Evolutionary conservation across 2,329 filamentous ascomycete species (phyloP), one percentile per base, ranked within the genome.

Genomic region (Microdochium trichocladiopsis): DNA sequence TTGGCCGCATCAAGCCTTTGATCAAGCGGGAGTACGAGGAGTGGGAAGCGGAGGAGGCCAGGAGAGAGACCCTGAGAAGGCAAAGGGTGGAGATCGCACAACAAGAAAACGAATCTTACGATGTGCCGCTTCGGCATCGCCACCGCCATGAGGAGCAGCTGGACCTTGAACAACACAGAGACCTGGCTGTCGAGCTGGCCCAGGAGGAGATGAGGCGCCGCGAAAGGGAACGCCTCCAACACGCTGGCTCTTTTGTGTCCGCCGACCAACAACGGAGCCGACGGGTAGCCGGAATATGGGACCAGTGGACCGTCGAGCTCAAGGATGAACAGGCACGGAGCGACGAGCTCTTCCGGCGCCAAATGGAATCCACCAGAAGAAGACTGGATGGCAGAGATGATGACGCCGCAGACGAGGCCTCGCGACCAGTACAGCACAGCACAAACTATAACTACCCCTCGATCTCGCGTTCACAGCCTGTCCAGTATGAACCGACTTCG

Each of bases 1-100:
- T 99, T 25, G 92, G 96, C 67, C 71, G 77, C 9, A 76, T 96
- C 52, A 94, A 91, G 62, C 90, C 90, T 1, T 79, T 85, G 18
- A 87, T 99, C 51, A 83, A 87, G 47, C 78, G 77, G 56, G 79
- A 86, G 14, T 84, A 89, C 63, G 77, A 85, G n/a, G 77, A 79
- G 51, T 93, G 88, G 79, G 66, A 77, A 53, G 77, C 80, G 52
- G 72, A 78, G 72, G 71, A 76, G 47, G 69, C 73, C 9, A 68
- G 66, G 23, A 71, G 66, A 58, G 63, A 67, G 53, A 58, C 12
- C 16, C 24, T 48, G 23, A 14, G 23, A 9, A 25, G 2, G 47
- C 47, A 63, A 33, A 28, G 9, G 21, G 23, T 4, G 18, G 41
- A 23, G 6, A 9, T 23, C 9, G 36, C 36, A 41, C 41, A 45